These are phyloP conservation scores for Nepenthes alata DNA, from an alignment of 179 eudicot genomes.

Conservation along the genomic window DNA sequence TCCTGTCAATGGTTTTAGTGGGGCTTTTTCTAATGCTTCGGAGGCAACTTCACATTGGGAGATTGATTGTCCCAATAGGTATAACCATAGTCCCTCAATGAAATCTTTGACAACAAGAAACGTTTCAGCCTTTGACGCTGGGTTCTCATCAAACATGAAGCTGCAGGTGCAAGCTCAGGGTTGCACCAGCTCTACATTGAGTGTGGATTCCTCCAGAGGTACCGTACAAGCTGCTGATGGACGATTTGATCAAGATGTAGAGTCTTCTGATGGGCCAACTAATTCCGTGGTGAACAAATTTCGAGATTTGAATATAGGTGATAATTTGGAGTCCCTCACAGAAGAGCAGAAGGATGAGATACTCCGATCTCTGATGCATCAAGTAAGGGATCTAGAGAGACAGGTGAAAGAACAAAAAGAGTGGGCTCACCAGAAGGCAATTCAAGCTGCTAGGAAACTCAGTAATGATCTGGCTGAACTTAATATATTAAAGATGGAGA, in stretches of 20 bases:
- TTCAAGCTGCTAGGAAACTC: conserved; percentile 94
- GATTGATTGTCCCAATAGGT: conserved; percentile 84
- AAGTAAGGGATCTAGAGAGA: conserved; percentile 77
- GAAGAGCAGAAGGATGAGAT: conserved; percentile 89
- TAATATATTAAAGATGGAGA: conserved; percentile 78
- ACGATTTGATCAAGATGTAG: conserved; percentile 24
- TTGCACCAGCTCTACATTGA: conserved; percentile 23
- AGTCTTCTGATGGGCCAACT: conserved; percentile 39
- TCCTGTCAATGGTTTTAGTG: conserved; percentile 34
- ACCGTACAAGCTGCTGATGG: conserved; percentile 19
- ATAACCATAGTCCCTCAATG: conserved; percentile 80
- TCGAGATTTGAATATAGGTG: conserved; percentile 74
- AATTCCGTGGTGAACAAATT: conserved; percentile 68
- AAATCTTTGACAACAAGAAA: conserved; percentile 66
- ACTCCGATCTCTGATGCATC: conserved; percentile 54
- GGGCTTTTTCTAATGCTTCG: conserved; percentile 32
- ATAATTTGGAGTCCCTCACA: conserved; percentile 47
- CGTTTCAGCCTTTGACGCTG: conserved; percentile 82
- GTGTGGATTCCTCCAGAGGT: conserved; percentile 29
- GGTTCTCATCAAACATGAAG: conserved; percentile 50
- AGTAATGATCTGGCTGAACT: conserved; percentile 78
- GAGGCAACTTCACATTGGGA: conserved; percentile 46
- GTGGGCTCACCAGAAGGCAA: conserved; percentile 97
- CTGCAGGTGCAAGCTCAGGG: conserved; percentile 32
- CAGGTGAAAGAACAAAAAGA: conserved; percentile 88